Percentiles rank a stretch among this genome's conserved stretches.
These are phyloP conservation scores for Pistacia atlantica DNA, from an alignment of 345 rosid species.

Conservation along the genomic window DNA sequence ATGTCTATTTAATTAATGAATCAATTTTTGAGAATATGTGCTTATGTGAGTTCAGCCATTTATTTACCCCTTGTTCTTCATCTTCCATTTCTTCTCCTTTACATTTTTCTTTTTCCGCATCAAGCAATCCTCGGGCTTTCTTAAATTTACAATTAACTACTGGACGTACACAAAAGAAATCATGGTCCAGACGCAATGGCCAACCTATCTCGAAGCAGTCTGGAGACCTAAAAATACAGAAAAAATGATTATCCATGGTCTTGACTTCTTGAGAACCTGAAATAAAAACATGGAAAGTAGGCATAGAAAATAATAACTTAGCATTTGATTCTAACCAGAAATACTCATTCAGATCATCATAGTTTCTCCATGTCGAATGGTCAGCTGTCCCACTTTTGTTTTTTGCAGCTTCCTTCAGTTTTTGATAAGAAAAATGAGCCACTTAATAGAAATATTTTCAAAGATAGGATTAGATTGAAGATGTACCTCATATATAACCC, in stretches of 20 bases:
- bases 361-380: slow-evolving; percentile 95
- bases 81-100: slow-evolving; percentile 48
- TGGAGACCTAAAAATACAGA: slow-evolving; percentile 64
- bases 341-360: slow-evolving; percentile 93
- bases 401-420: slow-evolving; percentile 80
- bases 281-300: neutral
- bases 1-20: slow-evolving; percentile 15
- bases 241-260: slow-evolving; percentile 15
- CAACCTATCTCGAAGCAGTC: slow-evolving; percentile 88
- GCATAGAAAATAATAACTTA: neutral
- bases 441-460: neutral
- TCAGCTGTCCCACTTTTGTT: slow-evolving; percentile 81
- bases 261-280: slow-evolving; percentile 20
- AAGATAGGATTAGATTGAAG: slow-evolving; percentile 19
- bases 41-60: slow-evolving; percentile 17
- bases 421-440: slow-evolving; percentile 27
- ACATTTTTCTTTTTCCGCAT: slow-evolving; percentile 29
- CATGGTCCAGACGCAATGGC: slow-evolving; percentile 79
- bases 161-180: slow-evolving; percentile 55
- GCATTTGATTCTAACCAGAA: slow-evolving; percentile 63
- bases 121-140: slow-evolving; percentile 24
- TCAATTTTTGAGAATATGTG: slow-evolving; percentile 17
- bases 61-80: slow-evolving; percentile 68
- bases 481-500: slow-evolving; percentile 60
- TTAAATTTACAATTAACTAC: slow-evolving; percentile 31